Conservation (phyloP, 345 rosid genomes). For the Stellera chamaejasme region DNA sequence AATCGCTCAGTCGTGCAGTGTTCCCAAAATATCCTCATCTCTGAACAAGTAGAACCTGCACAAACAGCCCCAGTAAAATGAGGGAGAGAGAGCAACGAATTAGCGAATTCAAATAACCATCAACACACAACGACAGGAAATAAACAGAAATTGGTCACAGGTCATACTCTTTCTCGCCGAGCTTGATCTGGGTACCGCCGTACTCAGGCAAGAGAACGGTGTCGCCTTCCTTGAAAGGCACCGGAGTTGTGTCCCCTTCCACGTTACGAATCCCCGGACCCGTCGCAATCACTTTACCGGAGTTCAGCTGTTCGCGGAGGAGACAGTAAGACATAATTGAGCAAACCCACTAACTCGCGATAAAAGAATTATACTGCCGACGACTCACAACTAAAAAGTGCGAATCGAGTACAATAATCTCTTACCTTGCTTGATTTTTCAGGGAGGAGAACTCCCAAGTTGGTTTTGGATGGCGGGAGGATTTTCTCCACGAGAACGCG, state of each 20-base stretch:
- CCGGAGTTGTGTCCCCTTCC: conserved; percentile 56
- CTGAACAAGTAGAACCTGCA: conserved; percentile 59
- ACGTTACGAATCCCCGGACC: conserved; percentile 60
- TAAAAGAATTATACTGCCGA: not conserved
- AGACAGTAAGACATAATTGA: not conserved
- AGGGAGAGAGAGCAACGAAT: too few species aligned
- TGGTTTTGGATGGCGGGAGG: conserved; percentile 72
- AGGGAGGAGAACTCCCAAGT: conserved; percentile 69
- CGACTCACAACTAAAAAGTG: not conserved
- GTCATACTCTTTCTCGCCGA: conserved; percentile 70
- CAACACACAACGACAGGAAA: not conserved
- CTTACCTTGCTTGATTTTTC: conserved; percentile 60
- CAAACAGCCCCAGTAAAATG: not conserved
- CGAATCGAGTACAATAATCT: not conserved
- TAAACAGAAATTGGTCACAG: not conserved
- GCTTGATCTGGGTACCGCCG: conserved; percentile 75
- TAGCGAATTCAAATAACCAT: not conserved
- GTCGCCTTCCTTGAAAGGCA: conserved; percentile 78
- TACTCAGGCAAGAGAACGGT: conserved; percentile 80
- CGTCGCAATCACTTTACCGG: conserved; percentile 68
- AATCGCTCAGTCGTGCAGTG: conserved; percentile 41
- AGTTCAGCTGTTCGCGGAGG: conserved; percentile 44
- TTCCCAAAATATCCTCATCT: conserved; percentile 85
- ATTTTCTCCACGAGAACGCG: conserved; percentile 73
- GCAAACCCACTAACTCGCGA: conserved; percentile 1